These are phyloP conservation scores for Rubroshorea leprosula DNA, from an alignment of 345 rosid species.

Conservation along the genomic window DNA sequence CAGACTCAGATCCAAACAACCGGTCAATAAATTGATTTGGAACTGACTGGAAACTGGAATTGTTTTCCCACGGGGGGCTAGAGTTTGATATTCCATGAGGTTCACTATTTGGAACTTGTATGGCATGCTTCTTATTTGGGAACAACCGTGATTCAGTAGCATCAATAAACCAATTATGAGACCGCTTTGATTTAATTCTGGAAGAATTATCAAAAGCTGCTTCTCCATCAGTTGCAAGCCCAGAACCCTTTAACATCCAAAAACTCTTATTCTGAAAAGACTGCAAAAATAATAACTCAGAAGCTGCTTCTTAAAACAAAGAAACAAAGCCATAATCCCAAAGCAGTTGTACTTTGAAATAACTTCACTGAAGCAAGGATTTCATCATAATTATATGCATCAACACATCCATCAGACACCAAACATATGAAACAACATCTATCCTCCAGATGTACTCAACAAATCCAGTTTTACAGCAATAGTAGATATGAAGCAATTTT, in stretches of 20 bases:
- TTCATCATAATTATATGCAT: neutral
- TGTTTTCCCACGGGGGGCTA: constrained; percentile 52
- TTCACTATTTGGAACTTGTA: constrained; percentile 34
- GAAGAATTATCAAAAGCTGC: constrained; percentile 46
- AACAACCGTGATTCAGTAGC: constrained; percentile 58
- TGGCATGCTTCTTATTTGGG: constrained; percentile 74
- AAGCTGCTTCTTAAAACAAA: neutral
- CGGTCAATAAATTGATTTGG: constrained; percentile 60
- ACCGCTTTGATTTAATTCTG: constrained; percentile 57
- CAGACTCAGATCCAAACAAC: constrained; percentile 58
- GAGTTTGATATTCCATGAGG: constrained; percentile 33
- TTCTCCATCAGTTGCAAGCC: constrained; percentile 31
- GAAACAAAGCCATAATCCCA: neutral
- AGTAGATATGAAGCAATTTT: neutral
- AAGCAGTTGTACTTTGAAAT: neutral
- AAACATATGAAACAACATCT: too few species aligned
- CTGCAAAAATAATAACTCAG: constrained; percentile 17
- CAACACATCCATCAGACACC: neutral
- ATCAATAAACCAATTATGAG: constrained; percentile 68
- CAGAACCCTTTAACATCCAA: constrained; percentile 49
- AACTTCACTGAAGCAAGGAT: neutral
- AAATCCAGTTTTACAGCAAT: neutral
- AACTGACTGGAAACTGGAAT: constrained; percentile 50
- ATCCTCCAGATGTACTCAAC: neutral
- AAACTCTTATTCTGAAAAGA: constrained; percentile 63